These are phyloP conservation scores for Suillus discolor DNA, from an alignment of 768 basidiomycete species.

Conservation along the genomic window DNA sequence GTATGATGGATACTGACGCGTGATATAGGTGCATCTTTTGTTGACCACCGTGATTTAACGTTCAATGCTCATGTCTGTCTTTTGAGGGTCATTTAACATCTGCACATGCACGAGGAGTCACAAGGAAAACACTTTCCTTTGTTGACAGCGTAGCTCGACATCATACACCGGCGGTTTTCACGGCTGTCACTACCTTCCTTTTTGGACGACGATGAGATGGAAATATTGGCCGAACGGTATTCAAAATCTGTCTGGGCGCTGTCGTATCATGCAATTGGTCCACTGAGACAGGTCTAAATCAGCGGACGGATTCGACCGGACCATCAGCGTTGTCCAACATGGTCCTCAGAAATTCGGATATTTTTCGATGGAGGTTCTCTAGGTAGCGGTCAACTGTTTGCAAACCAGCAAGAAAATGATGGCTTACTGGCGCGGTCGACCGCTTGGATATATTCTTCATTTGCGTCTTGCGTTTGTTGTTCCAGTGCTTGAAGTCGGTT, in stretches of 20 bases:
- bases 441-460: constrained; percentile 74
- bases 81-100: background rate
- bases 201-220: background rate
- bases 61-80: background rate
- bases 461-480: constrained; percentile 68
- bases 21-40: constrained; percentile 63
- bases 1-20: background rate
- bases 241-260: background rate
- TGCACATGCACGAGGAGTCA: background rate
- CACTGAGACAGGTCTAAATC: background rate
- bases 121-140: background rate
- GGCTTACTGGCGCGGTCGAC: constrained; percentile 77
- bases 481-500: constrained; percentile 68
- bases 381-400: background rate
- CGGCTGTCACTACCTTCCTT: background rate
- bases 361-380: constrained; percentile 65
- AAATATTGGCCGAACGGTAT: background rate
- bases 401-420: background rate
- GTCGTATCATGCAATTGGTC: background rate
- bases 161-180: background rate
- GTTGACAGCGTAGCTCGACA: background rate
- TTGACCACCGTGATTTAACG: background rate
- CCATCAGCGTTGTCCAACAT: constrained; percentile 59
- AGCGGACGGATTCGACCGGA: background rate
- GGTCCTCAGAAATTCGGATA: constrained; percentile 56